Evolutionary conservation across 768 basidiomycete species (phyloP).

Genomic region (Pilatotrama ljubarskyi): DNA sequence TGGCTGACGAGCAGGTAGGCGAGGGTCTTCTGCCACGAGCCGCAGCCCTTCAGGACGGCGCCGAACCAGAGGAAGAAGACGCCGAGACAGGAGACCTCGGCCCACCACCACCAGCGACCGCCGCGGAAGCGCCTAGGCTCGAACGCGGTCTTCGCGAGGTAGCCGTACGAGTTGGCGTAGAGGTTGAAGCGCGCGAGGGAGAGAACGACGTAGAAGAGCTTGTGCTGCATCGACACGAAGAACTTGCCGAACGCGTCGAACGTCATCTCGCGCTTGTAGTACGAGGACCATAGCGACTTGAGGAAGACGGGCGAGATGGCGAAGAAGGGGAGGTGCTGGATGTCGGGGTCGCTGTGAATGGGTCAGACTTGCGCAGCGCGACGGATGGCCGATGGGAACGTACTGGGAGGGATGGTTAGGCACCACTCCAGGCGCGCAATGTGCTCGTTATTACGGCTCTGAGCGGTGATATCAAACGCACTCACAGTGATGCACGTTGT

Average conservation of each 20-base stretch:
- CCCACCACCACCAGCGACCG: constrained; percentile 74
- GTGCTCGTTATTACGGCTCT: constrained; percentile 2
- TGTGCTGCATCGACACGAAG: constrained; percentile 81
- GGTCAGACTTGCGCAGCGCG: not conserved
- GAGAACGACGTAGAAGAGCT: constrained; percentile 90
- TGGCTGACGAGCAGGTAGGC: constrained; percentile 84
- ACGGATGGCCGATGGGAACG: constrained; percentile 26
- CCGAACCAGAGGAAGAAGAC: constrained; percentile 92
- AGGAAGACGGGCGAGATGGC: constrained; percentile 91
- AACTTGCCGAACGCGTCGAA: constrained; percentile 70
- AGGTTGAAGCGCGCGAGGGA: constrained; percentile 93
- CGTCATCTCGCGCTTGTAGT: constrained; percentile 84
- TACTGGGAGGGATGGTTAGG: constrained; percentile 98
- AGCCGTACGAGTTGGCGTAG: constrained; percentile 82
- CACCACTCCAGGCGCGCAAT: constrained; percentile 57
- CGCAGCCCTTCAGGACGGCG: constrained; percentile 65
- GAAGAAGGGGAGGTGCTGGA: constrained; percentile 90
- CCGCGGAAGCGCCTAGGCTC: constrained; percentile 65
- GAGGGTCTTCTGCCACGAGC: constrained; percentile 67
- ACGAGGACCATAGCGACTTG: constrained; percentile 85
- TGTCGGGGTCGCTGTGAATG: constrained; percentile 70
- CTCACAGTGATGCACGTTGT: constrained; percentile 95
- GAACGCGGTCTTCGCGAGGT: constrained; percentile 64
- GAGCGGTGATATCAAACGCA: constrained; percentile 24
- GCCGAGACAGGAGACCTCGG: constrained; percentile 73